Evolutionary conservation across 2,329 filamentous ascomycete genomes (phyloP), one percentile per base, ranked within the genome.

Genomic region (Fusarium sp.): DNA sequence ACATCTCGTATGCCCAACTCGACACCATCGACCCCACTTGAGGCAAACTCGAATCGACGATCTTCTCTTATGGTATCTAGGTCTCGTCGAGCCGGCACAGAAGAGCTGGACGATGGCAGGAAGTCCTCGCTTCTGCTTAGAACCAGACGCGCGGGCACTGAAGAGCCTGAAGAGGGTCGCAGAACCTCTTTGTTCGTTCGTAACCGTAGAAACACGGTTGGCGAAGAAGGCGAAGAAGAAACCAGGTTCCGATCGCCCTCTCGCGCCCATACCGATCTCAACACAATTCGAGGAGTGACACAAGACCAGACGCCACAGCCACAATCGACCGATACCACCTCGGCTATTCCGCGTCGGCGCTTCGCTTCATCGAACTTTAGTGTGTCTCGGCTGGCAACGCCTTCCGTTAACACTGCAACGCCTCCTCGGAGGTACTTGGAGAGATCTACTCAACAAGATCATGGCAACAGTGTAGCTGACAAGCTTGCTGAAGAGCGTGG

Each of bases 211-310:
- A 80, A 79, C 14, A 84, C 84, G 36, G 75, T 83, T 31, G 82
- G 82, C 15, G 81, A 84, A 33, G 82, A 87, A 3, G 84, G 85
- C 6, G 72, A 74, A 9, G 84, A 87, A 2, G 84, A 85, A 21
- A 45, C 75, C n/a, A 80, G 82, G 33, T 83, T 86, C 66, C 84
- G 86, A n/a, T 82, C 85, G 4, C 87, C 88, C 2, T 89, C 88
- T 6, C 82, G 89, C 24, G 87, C 88, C 6, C 79, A 81, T 36
- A 90, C 88, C 1, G 89, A 91, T 62, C 81, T 85, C 53, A 83
- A 80, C 28, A 73, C 78, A 67, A 63, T 83, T 80, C 70, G 77
- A 42, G 58, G 61, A 38, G 60, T 67, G n/a, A 60, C 73, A 15
- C 73, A 74, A 26, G 77, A 80, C 42, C 73, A 73, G 28, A 43